These are phyloP conservation scores for Plectosphaerella plurivora DNA, from an alignment of 2,329 filamentous ascomycete species.

Conservation along the genomic window DNA sequence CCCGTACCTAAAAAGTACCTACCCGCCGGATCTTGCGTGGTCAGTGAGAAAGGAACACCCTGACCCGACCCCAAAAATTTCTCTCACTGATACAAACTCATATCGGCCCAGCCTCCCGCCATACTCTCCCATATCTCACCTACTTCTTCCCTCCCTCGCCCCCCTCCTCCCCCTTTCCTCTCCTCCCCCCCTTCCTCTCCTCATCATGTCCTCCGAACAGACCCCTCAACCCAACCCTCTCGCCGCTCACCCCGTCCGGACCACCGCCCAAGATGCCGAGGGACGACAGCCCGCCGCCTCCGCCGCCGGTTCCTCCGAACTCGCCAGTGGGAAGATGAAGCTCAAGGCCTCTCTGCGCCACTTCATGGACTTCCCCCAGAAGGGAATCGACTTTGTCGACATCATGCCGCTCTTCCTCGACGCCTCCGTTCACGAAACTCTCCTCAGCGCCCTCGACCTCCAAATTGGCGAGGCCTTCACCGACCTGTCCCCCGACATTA, in stretches of 20 bases:
- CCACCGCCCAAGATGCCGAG: slow-evolving; percentile 50
- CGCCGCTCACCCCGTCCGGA: slow-evolving; percentile 23
- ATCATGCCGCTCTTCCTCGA: slow-evolving; percentile 94
- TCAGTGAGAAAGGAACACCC: slow-evolving; percentile 1
- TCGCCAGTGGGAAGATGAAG: slow-evolving; percentile 65
- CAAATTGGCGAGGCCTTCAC: slow-evolving; percentile 65
- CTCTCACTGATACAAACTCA: slow-evolving; percentile 11
- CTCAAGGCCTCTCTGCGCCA: slow-evolving; percentile 72
- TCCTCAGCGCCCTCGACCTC: slow-evolving; percentile 81
- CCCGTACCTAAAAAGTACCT: no score
- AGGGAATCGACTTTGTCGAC: slow-evolving; percentile 94
- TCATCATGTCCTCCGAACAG: slow-evolving; percentile 26
- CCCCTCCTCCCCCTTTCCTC: slow-evolving; percentile 5
- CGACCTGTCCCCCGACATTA: slow-evolving; percentile 70
- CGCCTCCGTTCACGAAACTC: slow-evolving; percentile 65
- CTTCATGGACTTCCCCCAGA: slow-evolving; percentile 87
- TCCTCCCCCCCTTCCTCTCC: slow-evolving; percentile 10
- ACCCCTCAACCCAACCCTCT: slow-evolving; percentile 20
- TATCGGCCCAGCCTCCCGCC: slow-evolving; percentile 14
- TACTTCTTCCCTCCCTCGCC: slow-evolving; percentile 19
- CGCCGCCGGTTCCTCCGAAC: slow-evolving; percentile 59
- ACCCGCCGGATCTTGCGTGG: not conserved
- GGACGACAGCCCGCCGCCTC: slow-evolving; percentile 59
- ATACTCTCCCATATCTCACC: slow-evolving; percentile 14
- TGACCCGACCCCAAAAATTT: slow-evolving; percentile 16